Evolutionary conservation across 2,329 filamentous ascomycete genomes (phyloP).

Genomic region (Fusarium sororula): DNA sequence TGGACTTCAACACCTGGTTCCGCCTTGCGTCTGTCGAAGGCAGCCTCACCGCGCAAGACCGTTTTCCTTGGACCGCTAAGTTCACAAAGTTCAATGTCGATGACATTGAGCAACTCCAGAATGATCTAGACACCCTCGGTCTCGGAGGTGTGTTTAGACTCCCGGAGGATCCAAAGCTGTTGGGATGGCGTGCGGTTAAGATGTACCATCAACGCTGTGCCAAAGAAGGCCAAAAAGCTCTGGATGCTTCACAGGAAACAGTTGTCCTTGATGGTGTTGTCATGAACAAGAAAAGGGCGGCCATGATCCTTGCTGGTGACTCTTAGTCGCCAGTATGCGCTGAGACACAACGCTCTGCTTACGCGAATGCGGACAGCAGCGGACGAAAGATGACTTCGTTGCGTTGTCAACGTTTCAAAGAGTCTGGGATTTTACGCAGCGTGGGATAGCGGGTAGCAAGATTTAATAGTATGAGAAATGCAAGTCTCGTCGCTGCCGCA

Average conservation of each 20-base stretch:
- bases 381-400: background rate
- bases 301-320: background rate
- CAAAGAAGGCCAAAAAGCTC: background rate
- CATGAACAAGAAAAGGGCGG: background rate
- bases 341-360: fast-evolving
- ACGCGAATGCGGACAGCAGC: background rate
- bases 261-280: background rate
- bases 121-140: background rate
- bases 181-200: background rate
- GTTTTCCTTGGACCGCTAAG: background rate
- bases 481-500: background rate
- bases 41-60: background rate
- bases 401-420: background rate
- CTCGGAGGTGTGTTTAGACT: background rate
- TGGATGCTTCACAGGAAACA: background rate
- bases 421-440: fast-evolving
- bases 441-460: background rate
- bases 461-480: background rate
- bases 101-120: background rate
- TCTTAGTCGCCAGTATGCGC: background rate
- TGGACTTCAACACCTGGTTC: background rate
- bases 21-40: background rate
- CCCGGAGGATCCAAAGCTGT: background rate
- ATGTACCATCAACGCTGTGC: background rate
- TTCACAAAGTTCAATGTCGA: background rate